Conservation (phyloP, 2,329 filamentous ascomycete genomes). For the Zymoseptoria tritici region DNA sequence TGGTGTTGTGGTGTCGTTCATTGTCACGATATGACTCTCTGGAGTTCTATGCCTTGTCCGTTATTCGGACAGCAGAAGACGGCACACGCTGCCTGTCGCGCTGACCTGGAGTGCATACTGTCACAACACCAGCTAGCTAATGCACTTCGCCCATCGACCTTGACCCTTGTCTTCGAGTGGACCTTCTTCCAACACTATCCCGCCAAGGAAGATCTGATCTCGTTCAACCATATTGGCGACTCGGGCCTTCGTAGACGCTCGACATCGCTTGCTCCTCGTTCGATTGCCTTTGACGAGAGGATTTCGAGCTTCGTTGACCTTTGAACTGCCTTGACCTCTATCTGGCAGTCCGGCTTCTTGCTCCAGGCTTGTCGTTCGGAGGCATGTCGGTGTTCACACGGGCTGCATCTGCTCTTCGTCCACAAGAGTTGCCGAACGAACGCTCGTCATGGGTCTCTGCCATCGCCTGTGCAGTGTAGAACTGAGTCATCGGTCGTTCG, state of each 20-base stretch:
- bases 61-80: not conserved
- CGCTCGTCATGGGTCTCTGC: no score
- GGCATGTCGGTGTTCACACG: no score
- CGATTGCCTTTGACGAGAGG: no score
- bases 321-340: no score
- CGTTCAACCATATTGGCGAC: not conserved
- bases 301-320: no score
- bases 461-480: no score
- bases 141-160: not conserved
- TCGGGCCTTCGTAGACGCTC: not conserved
- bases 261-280: not conserved
- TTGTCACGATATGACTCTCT: not conserved
- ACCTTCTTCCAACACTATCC: not conserved
- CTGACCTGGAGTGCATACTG: not conserved
- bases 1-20: not conserved
- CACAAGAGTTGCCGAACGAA: no score
- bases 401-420: no score
- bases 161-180: not conserved
- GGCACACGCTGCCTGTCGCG: not conserved
- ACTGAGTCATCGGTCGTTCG: no score
- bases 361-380: no score
- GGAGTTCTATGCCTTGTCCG: not conserved
- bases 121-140: not conserved
- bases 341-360: no score
- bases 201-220: not conserved